A percentile compares a stretch with the other conserved stretches of the same genome.
Evolutionary conservation across 2,329 filamentous ascomycete species (phyloP).

Genomic region (Verticillium longisporum): DNA sequence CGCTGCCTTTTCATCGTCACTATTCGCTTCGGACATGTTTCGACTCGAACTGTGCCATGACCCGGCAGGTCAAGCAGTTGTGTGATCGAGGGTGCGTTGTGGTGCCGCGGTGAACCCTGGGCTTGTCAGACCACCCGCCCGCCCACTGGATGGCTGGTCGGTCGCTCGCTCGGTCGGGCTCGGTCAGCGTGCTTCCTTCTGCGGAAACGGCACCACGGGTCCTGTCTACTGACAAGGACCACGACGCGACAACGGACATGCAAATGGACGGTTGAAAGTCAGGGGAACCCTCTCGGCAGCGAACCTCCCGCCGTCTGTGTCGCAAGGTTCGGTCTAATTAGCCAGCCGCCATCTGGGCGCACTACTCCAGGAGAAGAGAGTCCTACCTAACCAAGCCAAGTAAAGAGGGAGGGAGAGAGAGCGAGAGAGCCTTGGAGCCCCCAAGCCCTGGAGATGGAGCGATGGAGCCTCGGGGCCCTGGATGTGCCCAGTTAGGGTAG

Average conservation of each 20-base stretch:
- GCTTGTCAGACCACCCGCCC: background rate
- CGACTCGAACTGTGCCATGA: background rate
- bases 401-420: background rate
- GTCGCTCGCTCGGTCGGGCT: background rate
- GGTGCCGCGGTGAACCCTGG: background rate
- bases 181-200: background rate
- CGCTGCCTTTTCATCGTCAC: background rate
- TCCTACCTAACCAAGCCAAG: background rate
- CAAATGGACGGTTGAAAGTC: background rate
- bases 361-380: background rate
- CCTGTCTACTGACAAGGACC: no score
- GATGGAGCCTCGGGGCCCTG: background rate
- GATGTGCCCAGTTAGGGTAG: background rate
- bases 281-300: background rate
- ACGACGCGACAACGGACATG: background rate
- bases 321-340: background rate
- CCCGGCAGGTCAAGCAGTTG: background rate
- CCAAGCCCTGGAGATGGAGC: no score
- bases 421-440: no score
- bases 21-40: background rate
- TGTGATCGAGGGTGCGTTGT: background rate
- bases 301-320: background rate
- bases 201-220: background rate
- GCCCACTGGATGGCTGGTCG: background rate
- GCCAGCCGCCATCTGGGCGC: background rate